These are phyloP conservation scores for Fraxinus americana DNA, from an alignment of 257 asterid genomes.

Conservation along the genomic window DNA sequence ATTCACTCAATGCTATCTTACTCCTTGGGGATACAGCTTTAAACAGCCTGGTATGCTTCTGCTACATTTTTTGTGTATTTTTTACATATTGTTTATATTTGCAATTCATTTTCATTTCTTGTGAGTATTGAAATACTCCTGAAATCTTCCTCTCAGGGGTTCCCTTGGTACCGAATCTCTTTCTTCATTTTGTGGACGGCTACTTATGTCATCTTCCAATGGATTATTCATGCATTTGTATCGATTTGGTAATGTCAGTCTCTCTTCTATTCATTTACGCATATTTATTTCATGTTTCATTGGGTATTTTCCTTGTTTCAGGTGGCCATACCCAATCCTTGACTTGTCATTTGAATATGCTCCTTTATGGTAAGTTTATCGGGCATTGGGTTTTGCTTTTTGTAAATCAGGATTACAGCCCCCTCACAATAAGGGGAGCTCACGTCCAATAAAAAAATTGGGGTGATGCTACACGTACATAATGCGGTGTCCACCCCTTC, in stretches of 20 bases:
- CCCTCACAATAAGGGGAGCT: no score
- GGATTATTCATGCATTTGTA: conserved; percentile 73
- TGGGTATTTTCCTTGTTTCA: conserved; percentile 32
- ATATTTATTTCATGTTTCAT: conserved; percentile 19
- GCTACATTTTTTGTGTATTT: conserved; percentile 14
- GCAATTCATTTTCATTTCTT: conserved; percentile 3
- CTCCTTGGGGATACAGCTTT: conserved; percentile 83
- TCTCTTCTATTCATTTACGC: conserved; percentile 1
- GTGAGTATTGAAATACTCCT: conserved; percentile 10
- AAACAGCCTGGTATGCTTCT: conserved; percentile 72
- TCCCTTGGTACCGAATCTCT: conserved; percentile 80
- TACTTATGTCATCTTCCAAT: conserved; percentile 77
- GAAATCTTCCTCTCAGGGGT: conserved; percentile 51
- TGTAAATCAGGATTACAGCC: no score
- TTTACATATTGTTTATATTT: conserved; percentile 12
- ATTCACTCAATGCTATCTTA: conserved; percentile 69
- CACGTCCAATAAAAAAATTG: no score
- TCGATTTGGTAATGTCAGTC: conserved; percentile 53
- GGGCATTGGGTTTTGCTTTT: no score
- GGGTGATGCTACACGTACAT: no score
- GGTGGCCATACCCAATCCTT: conserved; percentile 99
- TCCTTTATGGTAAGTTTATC: conserved; percentile 67
- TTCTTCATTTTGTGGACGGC: conserved; percentile 79
- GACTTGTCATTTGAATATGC: conserved; percentile 59
- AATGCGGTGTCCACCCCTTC: no score